phyloP scores from a whole-genome alignment of 1,139 yeast species.

The Pichia sp. region DNA sequence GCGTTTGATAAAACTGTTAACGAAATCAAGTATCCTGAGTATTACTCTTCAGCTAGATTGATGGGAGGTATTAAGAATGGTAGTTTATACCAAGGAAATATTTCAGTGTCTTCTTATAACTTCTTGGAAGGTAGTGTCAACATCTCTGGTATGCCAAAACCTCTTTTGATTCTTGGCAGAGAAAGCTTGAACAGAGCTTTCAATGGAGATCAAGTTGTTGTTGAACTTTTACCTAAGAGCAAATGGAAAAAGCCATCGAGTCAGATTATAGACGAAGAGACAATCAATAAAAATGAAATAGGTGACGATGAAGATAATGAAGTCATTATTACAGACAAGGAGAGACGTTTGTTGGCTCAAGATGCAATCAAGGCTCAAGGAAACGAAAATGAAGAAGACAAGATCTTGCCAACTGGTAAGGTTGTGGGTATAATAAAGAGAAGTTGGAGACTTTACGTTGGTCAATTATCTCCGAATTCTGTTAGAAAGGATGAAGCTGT shows the following conservation, averaged over 20 bases:
- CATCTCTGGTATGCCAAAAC: conserved; percentile 69
- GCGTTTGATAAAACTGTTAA: conserved; percentile 30
- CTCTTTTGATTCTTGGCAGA: conserved; percentile 74
- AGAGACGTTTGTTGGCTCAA: conserved; percentile 65
- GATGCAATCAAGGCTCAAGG: conserved; percentile 65
- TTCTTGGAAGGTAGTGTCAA: conserved; percentile 81
- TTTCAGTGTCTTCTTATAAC: conserved; percentile 79
- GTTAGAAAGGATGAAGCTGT: conserved; percentile 42
- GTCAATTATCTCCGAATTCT: conserved; percentile 82
- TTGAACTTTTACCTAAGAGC: conserved; percentile 77
- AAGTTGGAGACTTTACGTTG: conserved; percentile 95
- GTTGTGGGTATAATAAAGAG: conserved; percentile 86
- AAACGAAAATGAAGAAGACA: conserved; percentile 32
- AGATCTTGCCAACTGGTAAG: conserved; percentile 82
- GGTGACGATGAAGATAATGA: conserved; percentile 48
- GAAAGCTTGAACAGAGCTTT: conserved; percentile 85
- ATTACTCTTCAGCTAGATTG: conserved; percentile 71
- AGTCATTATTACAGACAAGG: conserved; percentile 61
- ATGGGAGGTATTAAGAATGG: conserved; percentile 91
- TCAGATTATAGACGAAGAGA: conserved; percentile 69
- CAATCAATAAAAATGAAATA: conserved; percentile 52
- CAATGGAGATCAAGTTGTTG: conserved; percentile 86
- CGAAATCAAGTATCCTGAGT: conserved; percentile 66
- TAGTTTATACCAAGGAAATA: conserved; percentile 76
- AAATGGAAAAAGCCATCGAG: conserved; percentile 88